Base-by-base conservation (phyloP, 768 basidiomycete species). In the Panaeolus cyanescens region DNA sequence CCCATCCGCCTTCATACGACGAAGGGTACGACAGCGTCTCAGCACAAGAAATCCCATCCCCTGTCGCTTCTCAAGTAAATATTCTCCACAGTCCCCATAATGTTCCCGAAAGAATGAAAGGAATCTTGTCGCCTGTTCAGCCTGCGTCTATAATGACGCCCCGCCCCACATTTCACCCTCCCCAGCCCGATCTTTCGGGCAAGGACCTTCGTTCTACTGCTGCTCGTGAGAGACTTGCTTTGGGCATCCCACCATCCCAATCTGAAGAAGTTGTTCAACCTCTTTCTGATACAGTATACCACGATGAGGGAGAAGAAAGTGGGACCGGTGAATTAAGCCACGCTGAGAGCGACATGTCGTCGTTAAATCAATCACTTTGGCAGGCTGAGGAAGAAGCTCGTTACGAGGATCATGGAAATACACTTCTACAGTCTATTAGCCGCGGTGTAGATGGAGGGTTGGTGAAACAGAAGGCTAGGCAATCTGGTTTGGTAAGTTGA, bases 211-310 rank as follows among this genome's bases (percentile, higher is more conserved):
- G 67, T 25, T 68, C 74, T 36, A 77, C 77, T 15, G 80, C 81
- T 32, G 78, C 79, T 40, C 76, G 78, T 13, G 81, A 85, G 64
- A 73, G 81, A 40, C 74, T 74, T 62, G 83, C 80, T n/a, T 81
- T 84, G 63, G 85, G 85, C 5, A 82, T 86, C 50, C 78, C 77
- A 4, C 73, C 79, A 2, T 82, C 83, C 3, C 72, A 75, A 8
- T 80, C 78, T 12, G 77, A 80, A 17, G 75, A 71, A 37, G 63
- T 69, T 13, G 9, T 66, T 65, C 31, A 66, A 40, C 12, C 42
- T 28, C 60, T 56, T 36, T 62, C 62, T 36, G 25, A 9, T 22
- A 25, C 7, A 15, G 22, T 13, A 9, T 5, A 30, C 22, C 45
- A 28, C 9, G 25, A 28, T 12, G 45, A 50, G 6, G 45, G 25